phyloP scores from a whole-genome alignment of 768 basidiomycete genomes.

The Termitomyces eurrhizus region DNA sequence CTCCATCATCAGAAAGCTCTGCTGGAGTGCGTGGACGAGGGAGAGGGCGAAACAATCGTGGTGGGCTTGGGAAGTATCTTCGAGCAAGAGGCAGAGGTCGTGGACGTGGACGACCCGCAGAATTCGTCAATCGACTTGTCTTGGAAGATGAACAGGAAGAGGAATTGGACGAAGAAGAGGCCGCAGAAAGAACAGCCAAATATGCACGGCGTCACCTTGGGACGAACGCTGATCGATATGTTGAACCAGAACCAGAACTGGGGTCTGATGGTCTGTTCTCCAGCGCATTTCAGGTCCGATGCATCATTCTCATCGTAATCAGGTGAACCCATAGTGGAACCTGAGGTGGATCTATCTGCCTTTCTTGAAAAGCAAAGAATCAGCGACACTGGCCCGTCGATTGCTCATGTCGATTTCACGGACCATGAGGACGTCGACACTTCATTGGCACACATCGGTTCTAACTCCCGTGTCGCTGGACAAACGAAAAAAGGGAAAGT shows the following conservation, averaged over 20 bases:
- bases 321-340: constrained; percentile 68
- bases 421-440: constrained; percentile 61
- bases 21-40: constrained; percentile 12
- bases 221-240: constrained; percentile 73
- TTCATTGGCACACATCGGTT: constrained; percentile 49
- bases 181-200: constrained; percentile 43
- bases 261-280: constrained; percentile 60
- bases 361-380: constrained; percentile 65
- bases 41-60: constrained; percentile 15
- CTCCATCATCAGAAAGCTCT: neutral
- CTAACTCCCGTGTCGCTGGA: constrained; percentile 17
- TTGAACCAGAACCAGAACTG: constrained; percentile 63
- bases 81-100: constrained; percentile 25
- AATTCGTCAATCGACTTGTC: constrained; percentile 34
- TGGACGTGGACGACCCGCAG: constrained; percentile 38
- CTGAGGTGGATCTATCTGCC: constrained; percentile 65
- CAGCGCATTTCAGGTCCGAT: neutral
- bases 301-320: neutral
- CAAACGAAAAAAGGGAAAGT: constrained; percentile 59
- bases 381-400: constrained; percentile 31
- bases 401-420: constrained; percentile 15
- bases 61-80: constrained; percentile 16
- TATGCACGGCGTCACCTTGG: constrained; percentile 57
- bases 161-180: constrained; percentile 46
- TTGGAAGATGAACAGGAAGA: constrained; percentile 39